These are phyloP conservation scores for Boletellus ananas DNA, from an alignment of 768 basidiomycete genomes.

Conservation along the genomic window DNA sequence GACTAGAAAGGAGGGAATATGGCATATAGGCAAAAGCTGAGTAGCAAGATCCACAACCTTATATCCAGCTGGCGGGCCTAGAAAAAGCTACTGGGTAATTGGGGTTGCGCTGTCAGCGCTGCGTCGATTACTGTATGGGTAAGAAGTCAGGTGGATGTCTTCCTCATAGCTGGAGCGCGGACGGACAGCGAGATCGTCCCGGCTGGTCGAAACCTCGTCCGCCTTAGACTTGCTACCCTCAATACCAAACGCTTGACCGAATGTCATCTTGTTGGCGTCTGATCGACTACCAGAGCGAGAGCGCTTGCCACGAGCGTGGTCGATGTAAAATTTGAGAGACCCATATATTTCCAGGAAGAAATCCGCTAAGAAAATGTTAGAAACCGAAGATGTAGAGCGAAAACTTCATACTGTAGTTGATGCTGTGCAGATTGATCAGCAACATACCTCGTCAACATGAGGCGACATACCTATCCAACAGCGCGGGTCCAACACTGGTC, in stretches of 20 bases:
- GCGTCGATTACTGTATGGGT: conserved; percentile 20
- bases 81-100: conserved; percentile 1
- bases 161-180: conserved; percentile 37
- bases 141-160: conserved; percentile 39
- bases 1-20: background rate
- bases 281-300: conserved; percentile 15
- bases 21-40: background rate
- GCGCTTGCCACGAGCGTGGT: conserved; percentile 34
- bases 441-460: background rate
- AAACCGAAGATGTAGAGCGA: background rate
- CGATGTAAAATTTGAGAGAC: conserved; percentile 61
- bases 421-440: conserved; percentile 27
- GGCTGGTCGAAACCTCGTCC: conserved; percentile 3
- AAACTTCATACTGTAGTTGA: conserved; percentile 42
- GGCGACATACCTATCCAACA: conserved; percentile 54
- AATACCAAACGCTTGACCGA: conserved; percentile 40
- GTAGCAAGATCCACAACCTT: background rate
- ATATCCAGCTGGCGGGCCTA: background rate
- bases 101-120: conserved; percentile 7
- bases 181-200: conserved; percentile 9
- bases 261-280: conserved; percentile 28
- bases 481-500: conserved; percentile 63
- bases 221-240: conserved; percentile 17
- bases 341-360: conserved; percentile 59
- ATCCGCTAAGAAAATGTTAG: conserved; percentile 44